Evolutionary conservation across 1,139 yeast species (phyloP), one percentile per base, ranked within the genome.

Genomic region (Hemisphaericaspora lyxosophila): DNA sequence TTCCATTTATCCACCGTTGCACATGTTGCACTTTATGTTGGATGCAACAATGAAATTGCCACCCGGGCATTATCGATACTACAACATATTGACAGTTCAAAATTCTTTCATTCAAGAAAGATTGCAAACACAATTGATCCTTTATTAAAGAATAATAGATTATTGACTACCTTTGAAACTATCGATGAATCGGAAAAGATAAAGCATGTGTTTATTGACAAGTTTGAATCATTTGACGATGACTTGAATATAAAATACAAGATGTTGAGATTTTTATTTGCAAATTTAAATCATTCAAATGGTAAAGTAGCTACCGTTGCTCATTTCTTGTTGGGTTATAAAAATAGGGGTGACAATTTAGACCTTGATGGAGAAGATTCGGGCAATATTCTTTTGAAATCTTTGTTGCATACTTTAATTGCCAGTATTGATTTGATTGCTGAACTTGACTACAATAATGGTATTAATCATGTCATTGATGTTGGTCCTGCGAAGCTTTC

Each of bases 281-380:
- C 62, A 3, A 80, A 79, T 46, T 62, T 88, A 34, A 59, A 66
- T 1, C 53, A 55, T 4, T 56, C 71, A 1, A 64, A 66, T 20
- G 58, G 60, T 3, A 60, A 58, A 24, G 65, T 67, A 6, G 73
- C 82, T 2, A 75, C 82, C 0, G 73, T 84, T 1, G 68, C 90
- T 1, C 97, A 89, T 55, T 82, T 83, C 49, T 59, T 92, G 8
- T 69, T 92, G 2, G 97, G 97, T 0, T 89, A 80, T 42, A 60
- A 59, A 26, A 55, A 59, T 11, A 59, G 58, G 39, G 76, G 73
- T 2, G 67, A 59, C 20, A 53, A 53, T 31, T 52, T 67, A 24
- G 39, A 52, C 11, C 44, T 57, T 2, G 38, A 51, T 5, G 47
- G 47, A 3, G 43, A 51, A 3, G 41, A 42, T 2, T 48, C 40